Percentiles rank a stretch among this genome's conserved stretches.
phyloP scores from a whole-genome alignment of 2,329 filamentous ascomycete species.

The Ophiocordyceps robertsii region DNA sequence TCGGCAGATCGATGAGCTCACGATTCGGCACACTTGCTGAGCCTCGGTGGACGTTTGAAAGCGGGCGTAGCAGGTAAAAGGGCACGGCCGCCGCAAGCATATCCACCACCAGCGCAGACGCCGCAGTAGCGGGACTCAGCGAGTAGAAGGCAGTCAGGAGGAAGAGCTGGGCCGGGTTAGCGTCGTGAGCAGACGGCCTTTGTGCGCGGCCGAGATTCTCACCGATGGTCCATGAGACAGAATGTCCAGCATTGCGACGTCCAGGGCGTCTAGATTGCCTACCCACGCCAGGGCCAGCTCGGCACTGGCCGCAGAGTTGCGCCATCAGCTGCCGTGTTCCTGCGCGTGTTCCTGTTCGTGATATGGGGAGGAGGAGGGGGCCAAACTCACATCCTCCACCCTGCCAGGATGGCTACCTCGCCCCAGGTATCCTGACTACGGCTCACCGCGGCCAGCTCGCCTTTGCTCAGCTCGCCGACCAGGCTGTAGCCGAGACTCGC shows the following conservation, averaged over 20 bases:
- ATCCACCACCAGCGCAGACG: slow-evolving; percentile 53
- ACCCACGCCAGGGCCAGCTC: slow-evolving; percentile 65
- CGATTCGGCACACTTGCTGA: slow-evolving; percentile 42
- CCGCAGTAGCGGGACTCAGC: slow-evolving; percentile 46
- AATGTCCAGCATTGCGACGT: slow-evolving; percentile 50
- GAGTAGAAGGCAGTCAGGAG: slow-evolving; percentile 69
- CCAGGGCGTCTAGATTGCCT: slow-evolving; percentile 59
- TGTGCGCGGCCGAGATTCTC: slow-evolving; percentile 1
- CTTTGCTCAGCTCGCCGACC: slow-evolving; percentile 43
- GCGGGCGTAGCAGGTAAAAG: slow-evolving; percentile 59
- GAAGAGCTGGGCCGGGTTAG: slow-evolving; percentile 38
- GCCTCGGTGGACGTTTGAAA: slow-evolving; percentile 49
- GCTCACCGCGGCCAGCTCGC: slow-evolving; percentile 55
- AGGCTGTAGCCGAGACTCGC: slow-evolving; percentile 52
- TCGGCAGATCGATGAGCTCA: slow-evolving; percentile 50
- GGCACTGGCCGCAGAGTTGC: slow-evolving; percentile 28
- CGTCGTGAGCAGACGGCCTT: neutral
- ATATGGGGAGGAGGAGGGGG: neutral
- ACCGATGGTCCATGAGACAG: slow-evolving; percentile 64
- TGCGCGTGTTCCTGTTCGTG: no score
- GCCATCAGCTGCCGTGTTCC: neutral
- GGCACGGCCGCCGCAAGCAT: slow-evolving; percentile 56
- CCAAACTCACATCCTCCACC: slow-evolving; percentile 40
- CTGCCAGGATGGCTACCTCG: slow-evolving; percentile 41
- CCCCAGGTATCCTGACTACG: slow-evolving; percentile 47